Percentiles rank a stretch among this genome's conserved stretches.
phyloP scores from a whole-genome alignment of 306 rosid genomes.

The Castanopsis chinensis region DNA sequence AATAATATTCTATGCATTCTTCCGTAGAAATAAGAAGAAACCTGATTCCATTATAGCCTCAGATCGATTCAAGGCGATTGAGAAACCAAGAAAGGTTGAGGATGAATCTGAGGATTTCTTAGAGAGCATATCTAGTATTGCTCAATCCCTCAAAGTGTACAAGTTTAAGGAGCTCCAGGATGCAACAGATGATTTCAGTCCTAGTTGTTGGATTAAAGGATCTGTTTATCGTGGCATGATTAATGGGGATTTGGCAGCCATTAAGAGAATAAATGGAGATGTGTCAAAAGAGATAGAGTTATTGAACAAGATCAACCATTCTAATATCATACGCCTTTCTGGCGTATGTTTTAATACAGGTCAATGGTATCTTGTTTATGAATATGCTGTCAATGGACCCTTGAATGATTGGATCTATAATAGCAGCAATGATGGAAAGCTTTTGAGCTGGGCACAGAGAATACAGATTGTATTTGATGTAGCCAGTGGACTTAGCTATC shows the following conservation, averaged over 20 bases:
- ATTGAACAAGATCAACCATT: slow-evolving; percentile 68
- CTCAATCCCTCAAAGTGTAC: slow-evolving; percentile 67
- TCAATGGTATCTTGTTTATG: slow-evolving; percentile 75
- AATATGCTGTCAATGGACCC: slow-evolving; percentile 72
- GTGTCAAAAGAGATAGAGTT: slow-evolving; percentile 66
- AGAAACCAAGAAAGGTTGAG: slow-evolving; percentile 34
- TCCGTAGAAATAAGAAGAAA: slow-evolving; percentile 22
- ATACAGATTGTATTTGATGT: slow-evolving; percentile 72
- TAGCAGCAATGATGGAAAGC: slow-evolving; percentile 30
- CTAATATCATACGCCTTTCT: slow-evolving; percentile 71
- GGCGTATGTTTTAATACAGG: slow-evolving; percentile 77
- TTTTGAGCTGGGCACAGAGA: slow-evolving; percentile 69
- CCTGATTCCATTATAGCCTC: slow-evolving; percentile 14
- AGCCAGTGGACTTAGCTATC: slow-evolving; percentile 76
- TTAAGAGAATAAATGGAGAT: slow-evolving; percentile 64
- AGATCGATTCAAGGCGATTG: slow-evolving; percentile 32
- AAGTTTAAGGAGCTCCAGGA: slow-evolving; percentile 53
- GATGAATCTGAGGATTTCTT: slow-evolving; percentile 38
- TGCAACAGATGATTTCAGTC: slow-evolving; percentile 68
- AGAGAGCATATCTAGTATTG: slow-evolving; percentile 48
- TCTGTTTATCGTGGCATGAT: slow-evolving; percentile 55
- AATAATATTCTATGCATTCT: slow-evolving; percentile 27
- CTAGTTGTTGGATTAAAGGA: slow-evolving; percentile 50
- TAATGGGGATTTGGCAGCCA: slow-evolving; percentile 63
- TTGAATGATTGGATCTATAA: slow-evolving; percentile 68